These are phyloP conservation scores for Saitoella complicata DNA, from an alignment of 805 yeast species.

Conservation along the genomic window DNA sequence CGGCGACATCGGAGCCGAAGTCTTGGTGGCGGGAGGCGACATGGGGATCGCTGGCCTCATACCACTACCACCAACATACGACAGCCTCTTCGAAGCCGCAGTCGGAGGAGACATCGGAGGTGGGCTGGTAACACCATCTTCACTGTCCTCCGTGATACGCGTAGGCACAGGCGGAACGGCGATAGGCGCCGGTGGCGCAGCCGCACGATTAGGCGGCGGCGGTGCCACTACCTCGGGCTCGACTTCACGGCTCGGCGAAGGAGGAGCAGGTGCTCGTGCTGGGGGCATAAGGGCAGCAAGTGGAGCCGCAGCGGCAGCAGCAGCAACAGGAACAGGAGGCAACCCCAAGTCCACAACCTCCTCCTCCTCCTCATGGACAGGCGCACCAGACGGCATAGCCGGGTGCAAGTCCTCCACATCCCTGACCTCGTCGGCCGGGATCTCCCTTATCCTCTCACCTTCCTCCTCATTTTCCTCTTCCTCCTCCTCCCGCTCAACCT, in stretches of 20 bases:
- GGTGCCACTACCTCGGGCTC: neutral
- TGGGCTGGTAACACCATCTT: no score
- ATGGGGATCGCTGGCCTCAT: slow-evolving; percentile 13
- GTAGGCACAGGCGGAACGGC: slow-evolving; percentile 3
- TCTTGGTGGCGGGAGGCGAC: slow-evolving; percentile 2
- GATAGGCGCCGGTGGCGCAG: slow-evolving; percentile 9
- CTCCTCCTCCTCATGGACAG: slow-evolving; percentile 3
- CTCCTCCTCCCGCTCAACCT: slow-evolving; percentile 6
- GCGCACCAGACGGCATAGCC: slow-evolving; percentile 2
- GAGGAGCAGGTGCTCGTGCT: slow-evolving; percentile 8
- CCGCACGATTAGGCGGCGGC: slow-evolving; percentile 1
- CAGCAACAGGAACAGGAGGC: slow-evolving; percentile 6
- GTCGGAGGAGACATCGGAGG: slow-evolving; percentile 2
- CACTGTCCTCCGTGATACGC: slow-evolving; percentile 1
- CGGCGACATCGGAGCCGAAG: slow-evolving; percentile 4
- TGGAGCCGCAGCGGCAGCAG: slow-evolving; percentile 2
- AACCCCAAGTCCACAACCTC: neutral
- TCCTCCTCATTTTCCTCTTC: slow-evolving; percentile 20
- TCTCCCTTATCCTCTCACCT: slow-evolving; percentile 4
- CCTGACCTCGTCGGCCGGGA: slow-evolving; percentile 7
- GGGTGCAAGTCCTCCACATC: slow-evolving; percentile 6
- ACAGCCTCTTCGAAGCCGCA: slow-evolving; percentile 4
- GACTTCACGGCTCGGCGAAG: slow-evolving; percentile 1
- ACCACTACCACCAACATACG: slow-evolving; percentile 13
- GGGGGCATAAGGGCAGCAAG: neutral